Evolutionary conservation across 352 stramenopile species (phyloP).

Genomic region (Blastocystis sp.): DNA sequence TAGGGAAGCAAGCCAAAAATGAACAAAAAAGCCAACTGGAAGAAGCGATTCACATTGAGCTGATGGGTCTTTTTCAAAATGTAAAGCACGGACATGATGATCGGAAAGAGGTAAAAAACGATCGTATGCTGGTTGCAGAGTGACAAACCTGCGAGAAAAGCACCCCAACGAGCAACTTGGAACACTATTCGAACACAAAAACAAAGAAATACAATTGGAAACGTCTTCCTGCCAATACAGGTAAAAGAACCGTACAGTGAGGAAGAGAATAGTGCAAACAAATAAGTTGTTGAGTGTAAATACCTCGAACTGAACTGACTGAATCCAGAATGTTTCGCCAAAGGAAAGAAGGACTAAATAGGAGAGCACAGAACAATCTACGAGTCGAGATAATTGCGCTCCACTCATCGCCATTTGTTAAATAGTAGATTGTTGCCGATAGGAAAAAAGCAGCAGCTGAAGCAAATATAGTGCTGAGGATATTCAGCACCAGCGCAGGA

Average conservation of each 20-base stretch:
- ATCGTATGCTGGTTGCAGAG: constrained; percentile 60
- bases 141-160: constrained; percentile 10
- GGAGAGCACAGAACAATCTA: background rate
- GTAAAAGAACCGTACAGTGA: constrained; percentile 38
- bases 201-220: background rate
- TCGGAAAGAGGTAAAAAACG: constrained; percentile 52
- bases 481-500: constrained; percentile 12
- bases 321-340: constrained; percentile 25
- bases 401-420: constrained; percentile 34
- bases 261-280: constrained; percentile 24
- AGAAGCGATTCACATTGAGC: background rate
- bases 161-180: background rate
- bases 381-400: background rate
- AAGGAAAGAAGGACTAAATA: constrained; percentile 53
- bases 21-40: background rate
- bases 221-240: constrained; percentile 38
- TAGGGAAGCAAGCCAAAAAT: constrained; percentile 5
- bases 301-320: constrained; percentile 62
- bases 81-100: constrained; percentile 27
- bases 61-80: background rate
- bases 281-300: constrained; percentile 62
- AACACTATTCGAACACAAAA: background rate
- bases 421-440: background rate
- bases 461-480: constrained; percentile 30
- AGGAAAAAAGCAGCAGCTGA: constrained; percentile 15